These are phyloP conservation scores for Astraeus odoratus DNA, from an alignment of 768 basidiomycete species.

Conservation along the genomic window DNA sequence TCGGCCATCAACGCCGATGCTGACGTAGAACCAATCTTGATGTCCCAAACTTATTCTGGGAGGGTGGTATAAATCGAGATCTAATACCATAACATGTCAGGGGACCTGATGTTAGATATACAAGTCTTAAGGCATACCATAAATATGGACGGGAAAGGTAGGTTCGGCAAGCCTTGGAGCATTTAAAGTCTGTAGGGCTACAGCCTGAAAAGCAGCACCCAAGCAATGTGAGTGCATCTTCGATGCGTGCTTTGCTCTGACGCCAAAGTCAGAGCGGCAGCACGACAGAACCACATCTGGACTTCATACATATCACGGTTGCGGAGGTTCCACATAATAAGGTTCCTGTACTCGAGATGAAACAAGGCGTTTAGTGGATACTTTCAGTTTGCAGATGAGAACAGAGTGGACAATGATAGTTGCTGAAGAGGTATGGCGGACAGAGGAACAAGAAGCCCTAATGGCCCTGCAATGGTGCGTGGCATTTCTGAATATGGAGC, in stretches of 20 bases:
- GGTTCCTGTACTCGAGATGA: too few species aligned
- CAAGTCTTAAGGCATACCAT: background rate
- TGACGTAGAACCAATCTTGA: conserved; percentile 4
- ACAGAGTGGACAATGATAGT: too few species aligned
- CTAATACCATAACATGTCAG: background rate
- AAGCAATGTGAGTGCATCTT: background rate
- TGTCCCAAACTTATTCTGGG: conserved; percentile 1
- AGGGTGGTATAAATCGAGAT: conserved; percentile 3
- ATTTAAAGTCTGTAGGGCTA: background rate
- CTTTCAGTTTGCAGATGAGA: too few species aligned
- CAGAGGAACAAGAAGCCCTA: too few species aligned
- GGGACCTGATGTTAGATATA: background rate
- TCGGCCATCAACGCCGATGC: background rate
- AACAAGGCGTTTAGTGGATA: too few species aligned
- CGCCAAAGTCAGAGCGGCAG: background rate
- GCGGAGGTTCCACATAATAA: too few species aligned
- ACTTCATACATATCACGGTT: background rate
- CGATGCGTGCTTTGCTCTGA: background rate
- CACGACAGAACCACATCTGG: too few species aligned
- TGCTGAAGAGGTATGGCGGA: too few species aligned
- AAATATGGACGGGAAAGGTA: background rate
- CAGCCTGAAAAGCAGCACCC: background rate
- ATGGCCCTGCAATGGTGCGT: too few species aligned
- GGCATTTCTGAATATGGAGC: too few species aligned
- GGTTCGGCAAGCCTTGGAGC: background rate